Evolutionary conservation across 2,329 filamentous ascomycete genomes (phyloP).

Genomic region (Neurospora crassa): DNA sequence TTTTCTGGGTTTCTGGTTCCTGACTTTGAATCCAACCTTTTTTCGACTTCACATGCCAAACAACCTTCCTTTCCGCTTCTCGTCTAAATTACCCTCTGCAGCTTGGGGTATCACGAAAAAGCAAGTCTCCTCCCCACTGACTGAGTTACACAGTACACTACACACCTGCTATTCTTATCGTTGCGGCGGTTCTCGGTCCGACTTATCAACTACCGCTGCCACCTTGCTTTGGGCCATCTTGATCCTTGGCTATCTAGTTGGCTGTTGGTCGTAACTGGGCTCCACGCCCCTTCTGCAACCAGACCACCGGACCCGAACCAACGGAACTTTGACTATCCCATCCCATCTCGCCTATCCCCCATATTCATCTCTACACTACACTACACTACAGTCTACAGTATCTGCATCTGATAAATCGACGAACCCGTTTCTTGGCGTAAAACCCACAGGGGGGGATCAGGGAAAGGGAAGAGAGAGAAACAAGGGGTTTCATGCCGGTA

Average conservation of each 20-base stretch:
- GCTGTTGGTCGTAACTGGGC: too few relatives aligned
- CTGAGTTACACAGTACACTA: background rate
- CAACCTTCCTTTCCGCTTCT: background rate
- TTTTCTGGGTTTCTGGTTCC: background rate
- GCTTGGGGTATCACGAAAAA: background rate
- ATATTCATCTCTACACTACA: background rate
- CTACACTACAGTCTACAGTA: background rate
- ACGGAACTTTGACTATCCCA: background rate
- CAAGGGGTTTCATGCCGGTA: background rate
- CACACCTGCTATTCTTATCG: background rate
- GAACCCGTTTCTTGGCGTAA: background rate
- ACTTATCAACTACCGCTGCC: background rate
- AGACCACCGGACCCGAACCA: background rate
- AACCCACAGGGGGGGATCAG: background rate
- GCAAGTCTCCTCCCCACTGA: background rate
- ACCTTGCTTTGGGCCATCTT: background rate
- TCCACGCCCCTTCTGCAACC: background rate
- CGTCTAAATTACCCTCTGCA: background rate
- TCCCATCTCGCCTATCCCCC: background rate
- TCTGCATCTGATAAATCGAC: background rate
- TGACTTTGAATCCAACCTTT: background rate
- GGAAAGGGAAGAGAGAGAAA: background rate
- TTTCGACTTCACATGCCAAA: background rate
- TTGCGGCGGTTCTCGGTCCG: background rate
- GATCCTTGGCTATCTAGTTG: background rate